Evolutionary conservation across 2,329 filamentous ascomycete species (phyloP).

Genomic region (Exophiala viscosa): DNA sequence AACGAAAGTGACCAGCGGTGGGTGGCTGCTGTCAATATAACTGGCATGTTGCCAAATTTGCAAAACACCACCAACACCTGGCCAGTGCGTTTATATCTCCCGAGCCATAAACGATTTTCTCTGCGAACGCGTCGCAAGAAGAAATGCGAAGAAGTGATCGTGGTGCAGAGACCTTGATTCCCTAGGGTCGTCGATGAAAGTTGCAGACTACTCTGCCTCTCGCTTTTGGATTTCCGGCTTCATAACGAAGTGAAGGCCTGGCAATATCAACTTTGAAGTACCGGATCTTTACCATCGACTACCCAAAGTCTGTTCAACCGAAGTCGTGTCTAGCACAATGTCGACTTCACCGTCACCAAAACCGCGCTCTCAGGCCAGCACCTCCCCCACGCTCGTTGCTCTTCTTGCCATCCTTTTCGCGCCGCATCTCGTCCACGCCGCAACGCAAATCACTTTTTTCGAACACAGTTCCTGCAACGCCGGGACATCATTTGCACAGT

Average conservation of each 20-base stretch:
- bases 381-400: neutral
- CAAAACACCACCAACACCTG: constrained; percentile 2
- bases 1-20: neutral
- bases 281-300: neutral
- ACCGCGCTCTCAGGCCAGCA: neutral
- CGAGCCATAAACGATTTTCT: neutral
- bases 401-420: neutral
- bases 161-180: neutral
- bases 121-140: neutral
- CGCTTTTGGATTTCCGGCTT: neutral
- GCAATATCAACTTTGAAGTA: neutral
- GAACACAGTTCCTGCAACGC: constrained; percentile 23
- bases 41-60: constrained; percentile 9
- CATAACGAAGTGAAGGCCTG: neutral
- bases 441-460: constrained; percentile 14
- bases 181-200: too few relatives aligned
- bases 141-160: neutral
- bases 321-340: neutral
- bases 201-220: neutral
- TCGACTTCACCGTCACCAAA: neutral
- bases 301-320: neutral
- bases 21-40: constrained; percentile 2
- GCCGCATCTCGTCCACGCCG: neutral
- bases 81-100: constrained; percentile 4
- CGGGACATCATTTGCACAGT: constrained; percentile 13